Conservation (phyloP, 768 basidiomycete species). For the Naganishia friedmannii region DNA sequence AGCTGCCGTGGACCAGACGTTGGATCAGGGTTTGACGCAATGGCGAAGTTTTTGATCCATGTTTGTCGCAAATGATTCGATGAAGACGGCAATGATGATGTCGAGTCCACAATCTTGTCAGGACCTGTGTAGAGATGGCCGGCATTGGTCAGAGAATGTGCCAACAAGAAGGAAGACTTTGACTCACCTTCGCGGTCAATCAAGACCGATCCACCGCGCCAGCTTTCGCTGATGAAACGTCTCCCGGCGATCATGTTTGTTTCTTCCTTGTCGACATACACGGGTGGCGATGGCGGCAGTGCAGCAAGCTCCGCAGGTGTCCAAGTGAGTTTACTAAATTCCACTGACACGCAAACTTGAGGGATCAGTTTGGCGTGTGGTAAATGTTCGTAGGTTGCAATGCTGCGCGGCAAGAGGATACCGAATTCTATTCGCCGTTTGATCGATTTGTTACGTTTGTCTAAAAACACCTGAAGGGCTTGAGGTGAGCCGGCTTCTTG, state of each 20-base stretch:
- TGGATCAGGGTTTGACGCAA: constrained; percentile 3
- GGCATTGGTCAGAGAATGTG: too few relatives aligned
- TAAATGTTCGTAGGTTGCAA: constrained; percentile 22
- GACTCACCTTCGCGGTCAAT: constrained; percentile 16
- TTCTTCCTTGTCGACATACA: constrained; percentile 8
- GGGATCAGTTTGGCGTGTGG: constrained; percentile 23
- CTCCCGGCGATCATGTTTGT: constrained; percentile 1
- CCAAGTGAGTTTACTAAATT: constrained; percentile 12
- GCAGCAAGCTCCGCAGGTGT: constrained; percentile 14
- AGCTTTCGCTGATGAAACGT: constrained; percentile 14
- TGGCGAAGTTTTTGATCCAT: constrained; percentile 19
- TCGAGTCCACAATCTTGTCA: constrained; percentile 6
- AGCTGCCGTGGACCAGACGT: constrained; percentile 13
- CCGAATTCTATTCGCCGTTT: constrained; percentile 19
- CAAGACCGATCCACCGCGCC: constrained; percentile 13
- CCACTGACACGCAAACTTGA: constrained; percentile 10
- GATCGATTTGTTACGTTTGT: background rate
- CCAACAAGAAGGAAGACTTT: background rate
- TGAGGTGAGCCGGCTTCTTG: background rate
- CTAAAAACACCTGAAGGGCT: constrained; percentile 3
- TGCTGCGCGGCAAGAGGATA: constrained; percentile 18
- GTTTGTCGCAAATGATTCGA: constrained; percentile 13
- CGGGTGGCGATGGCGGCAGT: background rate
- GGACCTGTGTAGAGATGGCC: background rate
- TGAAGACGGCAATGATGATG: constrained; percentile 6